Evolutionary conservation across 1,139 yeast genomes (phyloP).

Genomic region (Schwanniomyces etchellsii): DNA sequence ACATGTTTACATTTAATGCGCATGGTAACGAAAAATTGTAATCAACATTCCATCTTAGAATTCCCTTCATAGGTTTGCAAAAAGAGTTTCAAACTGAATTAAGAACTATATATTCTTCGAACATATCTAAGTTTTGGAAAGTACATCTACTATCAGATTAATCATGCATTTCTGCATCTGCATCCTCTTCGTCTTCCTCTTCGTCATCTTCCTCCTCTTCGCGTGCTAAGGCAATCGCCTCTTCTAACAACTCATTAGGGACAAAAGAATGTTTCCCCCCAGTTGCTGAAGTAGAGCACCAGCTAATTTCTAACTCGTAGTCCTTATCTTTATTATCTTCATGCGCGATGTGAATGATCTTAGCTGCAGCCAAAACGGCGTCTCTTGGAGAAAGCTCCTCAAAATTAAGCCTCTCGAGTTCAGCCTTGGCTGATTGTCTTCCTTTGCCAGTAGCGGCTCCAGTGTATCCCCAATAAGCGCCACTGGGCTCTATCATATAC

Average conservation of each 20-base stretch:
- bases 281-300: slow-evolving; percentile 73
- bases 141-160: not conserved
- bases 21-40: too few species aligned
- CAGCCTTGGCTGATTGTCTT: slow-evolving; percentile 92
- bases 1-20: too few species aligned
- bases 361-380: slow-evolving; percentile 91
- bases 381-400: slow-evolving; percentile 66
- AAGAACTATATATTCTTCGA: too few species aligned
- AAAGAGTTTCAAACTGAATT: too few species aligned
- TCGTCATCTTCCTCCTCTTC: slow-evolving; percentile 77
- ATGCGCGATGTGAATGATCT: slow-evolving; percentile 87
- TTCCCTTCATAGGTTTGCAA: too few species aligned
- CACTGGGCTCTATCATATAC: slow-evolving; percentile 97
- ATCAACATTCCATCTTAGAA: too few species aligned
- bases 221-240: slow-evolving; percentile 78
- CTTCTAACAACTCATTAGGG: slow-evolving; percentile 70
- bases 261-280: slow-evolving; percentile 76
- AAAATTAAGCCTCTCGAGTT: slow-evolving; percentile 82
- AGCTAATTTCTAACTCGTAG: slow-evolving; percentile 88
- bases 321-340: slow-evolving; percentile 98
- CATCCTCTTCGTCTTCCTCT: slow-evolving; percentile 46
- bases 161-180: slow-evolving; percentile 14
- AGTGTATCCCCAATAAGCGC: slow-evolving; percentile 92
- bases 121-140: too few species aligned
- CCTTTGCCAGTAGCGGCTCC: slow-evolving; percentile 99